Evolutionary conservation across 345 rosid genomes (phyloP).

Genomic region (Cardamine occulta): DNA sequence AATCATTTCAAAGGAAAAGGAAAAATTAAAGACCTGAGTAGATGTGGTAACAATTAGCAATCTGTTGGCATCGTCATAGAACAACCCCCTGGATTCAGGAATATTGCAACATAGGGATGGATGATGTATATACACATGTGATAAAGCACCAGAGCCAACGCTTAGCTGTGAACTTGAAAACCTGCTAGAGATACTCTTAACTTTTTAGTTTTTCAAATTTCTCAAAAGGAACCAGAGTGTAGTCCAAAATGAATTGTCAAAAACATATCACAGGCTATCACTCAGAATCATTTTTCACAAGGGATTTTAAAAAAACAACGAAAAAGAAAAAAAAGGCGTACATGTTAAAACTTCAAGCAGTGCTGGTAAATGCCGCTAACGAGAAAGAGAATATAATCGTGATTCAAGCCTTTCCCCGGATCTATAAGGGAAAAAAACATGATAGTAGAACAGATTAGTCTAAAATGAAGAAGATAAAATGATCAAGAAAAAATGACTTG

Average conservation of each 20-base stretch:
- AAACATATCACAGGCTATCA: conserved; percentile 3
- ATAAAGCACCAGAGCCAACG: conserved; percentile 68
- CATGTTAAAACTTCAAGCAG: conserved; percentile 26
- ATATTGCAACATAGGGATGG: conserved; percentile 71
- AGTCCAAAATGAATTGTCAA: conserved; percentile 2
- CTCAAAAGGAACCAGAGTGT: conserved; percentile 28
- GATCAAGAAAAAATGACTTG: neutral
- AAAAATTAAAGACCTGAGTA: conserved; percentile 59
- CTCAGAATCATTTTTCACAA: neutral
- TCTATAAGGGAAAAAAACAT: conserved; percentile 49
- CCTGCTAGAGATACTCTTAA: conserved; percentile 55
- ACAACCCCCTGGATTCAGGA: conserved; percentile 74
- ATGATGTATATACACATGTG: conserved; percentile 79
- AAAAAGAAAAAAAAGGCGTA: conserved; percentile 1
- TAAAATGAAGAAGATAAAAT: neutral
- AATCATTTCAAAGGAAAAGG: conserved; percentile 25
- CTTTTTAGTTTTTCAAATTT: conserved; percentile 30
- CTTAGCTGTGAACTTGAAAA: conserved; percentile 70
- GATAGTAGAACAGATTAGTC: conserved; percentile 30
- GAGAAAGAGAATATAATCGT: conserved; percentile 3
- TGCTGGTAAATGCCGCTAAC: conserved; percentile 14
- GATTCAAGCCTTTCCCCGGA: conserved; percentile 57
- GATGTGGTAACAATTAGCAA: conserved; percentile 63
- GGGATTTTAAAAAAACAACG: neutral
- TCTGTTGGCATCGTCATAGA: conserved; percentile 93